Base-by-base conservation (phyloP, 805 yeast species). In the Starmera dryadoides region DNA sequence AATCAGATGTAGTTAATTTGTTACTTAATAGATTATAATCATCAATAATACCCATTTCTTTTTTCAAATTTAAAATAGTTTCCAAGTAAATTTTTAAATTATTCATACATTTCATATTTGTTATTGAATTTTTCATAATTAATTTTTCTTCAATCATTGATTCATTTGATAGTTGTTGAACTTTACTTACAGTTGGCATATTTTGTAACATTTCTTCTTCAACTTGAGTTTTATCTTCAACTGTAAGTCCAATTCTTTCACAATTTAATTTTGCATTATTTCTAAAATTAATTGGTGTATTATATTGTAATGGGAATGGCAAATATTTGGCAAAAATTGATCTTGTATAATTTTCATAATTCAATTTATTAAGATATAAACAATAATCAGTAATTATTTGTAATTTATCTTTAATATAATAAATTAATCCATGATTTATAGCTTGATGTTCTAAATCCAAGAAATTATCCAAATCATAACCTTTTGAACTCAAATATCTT, bases 271-370 rank as follows among this genome's bases (percentile, higher is more conserved):
- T 36, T 1, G 70, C 70, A 5, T 41, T 38, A 0, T 50, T 35
- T 47, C 67, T 68, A 41, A 66, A 64, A 32, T 59, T 62, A 30
- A 76, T 45, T 1, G 89, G 88, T 18, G 81, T 77, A 43, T 74
- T 75, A 53, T 81, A 82, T 72, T 81, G 85, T 73, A 81, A 70
- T 9, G 89, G 91, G 61, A 82, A 83, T 6, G 85, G 81, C 16
- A 81, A 57, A 40, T 75, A 69, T 4, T 62, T 48, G 33, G 67
- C 62, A 52, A 80, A 80, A 15, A 71, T 49, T 18, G 71, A 71
- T 43, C 86, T 66, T 4, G 87, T 74, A 47, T 69, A 79, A 11
- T 63, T 55, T 42, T 76, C 82, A 56, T 81, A 83, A 54, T 83
- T 82, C 15, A 56, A 59, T 21, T 69, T 66, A 48, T 78, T 73